These are phyloP conservation scores for Ophiostoma sp. DNA, from an alignment of 2,329 filamentous ascomycete species.

Conservation along the genomic window DNA sequence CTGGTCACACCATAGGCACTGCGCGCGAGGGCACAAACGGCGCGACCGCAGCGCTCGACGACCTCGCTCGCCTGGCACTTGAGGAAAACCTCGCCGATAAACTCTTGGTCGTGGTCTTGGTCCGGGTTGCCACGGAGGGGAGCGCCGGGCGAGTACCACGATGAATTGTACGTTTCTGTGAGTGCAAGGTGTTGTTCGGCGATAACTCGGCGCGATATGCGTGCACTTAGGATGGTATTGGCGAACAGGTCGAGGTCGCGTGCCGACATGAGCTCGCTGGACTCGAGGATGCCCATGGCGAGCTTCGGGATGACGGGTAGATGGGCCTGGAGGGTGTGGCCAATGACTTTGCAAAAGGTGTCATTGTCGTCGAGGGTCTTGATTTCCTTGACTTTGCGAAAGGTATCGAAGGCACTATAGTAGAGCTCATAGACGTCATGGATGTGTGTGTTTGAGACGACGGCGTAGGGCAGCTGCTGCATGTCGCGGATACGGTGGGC, in stretches of 20 bases:
- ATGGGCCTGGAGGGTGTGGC: constrained; percentile 76
- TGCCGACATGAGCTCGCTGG: constrained; percentile 71
- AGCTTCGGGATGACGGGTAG: constrained; percentile 89
- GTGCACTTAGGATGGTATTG: constrained; percentile 87
- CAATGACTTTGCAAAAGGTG: constrained; percentile 71
- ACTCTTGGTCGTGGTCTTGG: constrained; percentile 35
- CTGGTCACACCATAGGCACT: constrained; percentile 64
- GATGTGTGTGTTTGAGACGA: constrained; percentile 91
- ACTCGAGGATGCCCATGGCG: constrained; percentile 90
- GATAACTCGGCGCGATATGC: constrained; percentile 92
- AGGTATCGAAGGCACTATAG: constrained; percentile 89
- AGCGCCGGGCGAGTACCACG: constrained; percentile 80
- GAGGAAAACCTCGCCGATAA: constrained; percentile 92
- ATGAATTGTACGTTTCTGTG: constrained; percentile 86
- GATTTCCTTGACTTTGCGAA: constrained; percentile 79
- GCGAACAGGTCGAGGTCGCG: constrained; percentile 88
- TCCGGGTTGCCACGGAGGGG: constrained; percentile 63
- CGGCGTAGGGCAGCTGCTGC: constrained; percentile 90
- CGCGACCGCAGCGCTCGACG: constrained; percentile 72
- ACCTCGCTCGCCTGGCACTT: constrained; percentile 88
- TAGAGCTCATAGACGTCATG: constrained; percentile 95
- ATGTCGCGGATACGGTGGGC: constrained; percentile 95
- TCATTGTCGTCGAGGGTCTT: constrained; percentile 87
- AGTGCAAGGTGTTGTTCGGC: constrained; percentile 94
- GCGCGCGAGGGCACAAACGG: constrained; percentile 67